These are phyloP conservation scores for Plasmopara viticola DNA, from an alignment of 352 stramenopile genomes.

Conservation along the genomic window DNA sequence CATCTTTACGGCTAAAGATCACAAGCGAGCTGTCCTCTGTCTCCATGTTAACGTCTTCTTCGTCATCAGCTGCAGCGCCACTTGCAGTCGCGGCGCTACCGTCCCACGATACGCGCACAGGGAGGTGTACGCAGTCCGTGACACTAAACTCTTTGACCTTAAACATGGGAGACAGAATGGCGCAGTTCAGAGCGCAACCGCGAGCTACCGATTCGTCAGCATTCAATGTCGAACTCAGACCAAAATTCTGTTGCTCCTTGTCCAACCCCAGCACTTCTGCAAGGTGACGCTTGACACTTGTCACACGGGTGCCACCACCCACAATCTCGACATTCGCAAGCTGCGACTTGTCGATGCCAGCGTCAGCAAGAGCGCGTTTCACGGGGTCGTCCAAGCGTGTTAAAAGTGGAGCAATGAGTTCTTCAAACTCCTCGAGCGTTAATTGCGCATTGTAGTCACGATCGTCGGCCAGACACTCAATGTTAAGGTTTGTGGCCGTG, in stretches of 20 bases:
- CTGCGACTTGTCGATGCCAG: slow-evolving; percentile 87
- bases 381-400: slow-evolving; percentile 83
- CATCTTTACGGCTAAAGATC: slow-evolving; percentile 94
- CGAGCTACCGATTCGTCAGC: slow-evolving; percentile 96
- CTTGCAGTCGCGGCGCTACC: slow-evolving; percentile 43
- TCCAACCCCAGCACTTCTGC: slow-evolving; percentile 89
- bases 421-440: slow-evolving; percentile 93
- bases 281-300: slow-evolving; percentile 93
- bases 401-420: slow-evolving; percentile 87
- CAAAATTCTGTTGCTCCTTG: slow-evolving; percentile 92
- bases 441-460: slow-evolving; percentile 95
- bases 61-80: slow-evolving; percentile 51
- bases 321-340: slow-evolving; percentile 94
- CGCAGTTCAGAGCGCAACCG: slow-evolving; percentile 96
- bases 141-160: slow-evolving; percentile 93
- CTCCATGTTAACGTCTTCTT: slow-evolving; percentile 86
- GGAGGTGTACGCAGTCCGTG: slow-evolving; percentile 84
- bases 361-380: slow-evolving; percentile 74
- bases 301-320: slow-evolving; percentile 93
- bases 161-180: slow-evolving; percentile 98
- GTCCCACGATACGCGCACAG: slow-evolving; percentile 93
- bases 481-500: slow-evolving; percentile 92
- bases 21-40: slow-evolving; percentile 77
- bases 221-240: slow-evolving; percentile 98
- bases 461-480: slow-evolving; percentile 98